These are phyloP conservation scores for Triticum dicoccoides DNA, from an alignment of 176 grass and related monocot genomes.

Conservation along the genomic window DNA sequence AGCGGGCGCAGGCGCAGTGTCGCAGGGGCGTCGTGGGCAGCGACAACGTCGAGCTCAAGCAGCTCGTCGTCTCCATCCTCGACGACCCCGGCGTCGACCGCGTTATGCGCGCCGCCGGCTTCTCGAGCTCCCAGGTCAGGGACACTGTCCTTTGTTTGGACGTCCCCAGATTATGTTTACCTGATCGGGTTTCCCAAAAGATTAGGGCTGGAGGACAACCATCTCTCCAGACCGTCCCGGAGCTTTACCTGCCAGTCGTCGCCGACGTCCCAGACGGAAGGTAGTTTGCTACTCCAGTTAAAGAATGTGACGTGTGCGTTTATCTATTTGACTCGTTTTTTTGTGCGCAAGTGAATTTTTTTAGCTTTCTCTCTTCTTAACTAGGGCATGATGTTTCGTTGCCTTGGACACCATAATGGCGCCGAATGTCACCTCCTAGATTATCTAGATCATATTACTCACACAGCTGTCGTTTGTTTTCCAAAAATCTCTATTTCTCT, in stretches of 20 bases:
- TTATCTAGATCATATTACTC: too few relatives aligned
- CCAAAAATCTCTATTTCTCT: too few relatives aligned
- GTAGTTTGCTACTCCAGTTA: not conserved
- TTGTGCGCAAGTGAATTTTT: not conserved
- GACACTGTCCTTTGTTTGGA: not conserved
- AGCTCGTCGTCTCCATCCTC: constrained; percentile 93
- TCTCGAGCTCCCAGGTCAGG: not conserved
- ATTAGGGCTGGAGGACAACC: constrained; percentile 35
- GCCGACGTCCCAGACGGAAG: constrained; percentile 33
- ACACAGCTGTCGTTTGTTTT: too few relatives aligned
- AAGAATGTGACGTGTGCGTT: too few relatives aligned
- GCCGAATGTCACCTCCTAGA: too few relatives aligned
- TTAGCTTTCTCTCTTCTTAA: not conserved
- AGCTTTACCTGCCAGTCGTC: constrained; percentile 24
- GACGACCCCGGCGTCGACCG: constrained; percentile 66
- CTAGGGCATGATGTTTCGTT: too few relatives aligned
- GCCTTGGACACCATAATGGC: too few relatives aligned
- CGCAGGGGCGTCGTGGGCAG: too few relatives aligned
- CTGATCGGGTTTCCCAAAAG: constrained; percentile 14
- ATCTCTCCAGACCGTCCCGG: constrained; percentile 47
- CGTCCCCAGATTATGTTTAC: not conserved
- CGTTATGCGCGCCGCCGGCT: not conserved
- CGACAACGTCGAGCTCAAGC: constrained; percentile 7
- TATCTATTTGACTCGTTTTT: too few relatives aligned
- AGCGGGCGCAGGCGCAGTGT: too few relatives aligned